phyloP scores from a whole-genome alignment of 768 basidiomycete species.

The Suillus subluteus region DNA sequence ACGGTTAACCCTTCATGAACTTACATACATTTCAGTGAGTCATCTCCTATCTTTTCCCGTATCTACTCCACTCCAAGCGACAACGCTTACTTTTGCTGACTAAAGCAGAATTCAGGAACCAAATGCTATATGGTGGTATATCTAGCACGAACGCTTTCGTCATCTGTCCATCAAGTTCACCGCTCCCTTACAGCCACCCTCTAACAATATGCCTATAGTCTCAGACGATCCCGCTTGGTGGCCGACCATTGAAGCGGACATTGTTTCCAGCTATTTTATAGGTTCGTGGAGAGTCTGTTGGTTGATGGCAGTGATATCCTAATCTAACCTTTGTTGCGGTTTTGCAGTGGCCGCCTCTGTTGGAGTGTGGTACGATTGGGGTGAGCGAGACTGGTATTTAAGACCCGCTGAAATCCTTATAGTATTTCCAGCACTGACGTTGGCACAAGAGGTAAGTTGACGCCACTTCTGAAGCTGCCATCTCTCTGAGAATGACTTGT shows the following conservation, averaged over 20 bases:
- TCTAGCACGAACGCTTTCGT: neutral
- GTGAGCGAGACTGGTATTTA: neutral
- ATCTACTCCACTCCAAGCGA: neutral
- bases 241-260: neutral
- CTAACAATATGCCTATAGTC: neutral
- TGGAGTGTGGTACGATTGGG: neutral
- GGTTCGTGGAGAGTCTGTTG: neutral
- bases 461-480: neutral
- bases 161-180: neutral
- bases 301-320: neutral
- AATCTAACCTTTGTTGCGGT: neutral
- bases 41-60: neutral
- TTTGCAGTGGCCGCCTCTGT: neutral
- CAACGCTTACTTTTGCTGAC: neutral
- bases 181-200: neutral
- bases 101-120: neutral
- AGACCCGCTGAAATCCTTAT: neutral
- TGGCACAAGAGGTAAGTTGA: neutral
- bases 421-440: neutral
- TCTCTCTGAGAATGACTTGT: neutral
- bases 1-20: neutral
- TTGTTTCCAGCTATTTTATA: neutral
- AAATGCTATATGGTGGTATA: neutral
- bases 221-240: slow-evolving; percentile 1
- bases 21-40: neutral